Conservation (phyloP, 1,139 yeast genomes). For the Candida neerlandica region DNA sequence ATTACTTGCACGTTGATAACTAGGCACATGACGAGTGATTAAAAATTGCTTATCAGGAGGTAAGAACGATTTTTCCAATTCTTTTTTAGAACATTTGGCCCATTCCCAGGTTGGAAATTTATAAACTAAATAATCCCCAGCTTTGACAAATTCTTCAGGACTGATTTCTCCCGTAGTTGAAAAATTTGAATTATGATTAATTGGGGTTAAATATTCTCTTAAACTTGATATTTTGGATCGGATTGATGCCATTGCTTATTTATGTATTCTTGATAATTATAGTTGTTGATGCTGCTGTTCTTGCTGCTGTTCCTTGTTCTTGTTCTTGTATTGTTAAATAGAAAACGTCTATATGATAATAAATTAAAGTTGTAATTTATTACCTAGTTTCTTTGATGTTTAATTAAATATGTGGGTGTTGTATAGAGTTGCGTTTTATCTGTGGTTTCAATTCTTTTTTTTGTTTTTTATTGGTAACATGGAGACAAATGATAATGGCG, state of each 20-base stretch:
- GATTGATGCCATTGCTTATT: conserved; percentile 25
- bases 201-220: conserved; percentile 92
- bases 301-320: no score
- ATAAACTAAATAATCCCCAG: conserved; percentile 89
- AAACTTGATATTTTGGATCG: conserved; percentile 83
- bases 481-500: background rate
- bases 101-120: conserved; percentile 98
- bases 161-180: conserved; percentile 85
- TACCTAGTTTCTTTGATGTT: background rate
- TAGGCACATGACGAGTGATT: conserved; percentile 88
- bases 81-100: conserved; percentile 65
- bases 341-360: background rate
- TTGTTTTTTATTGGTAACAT: background rate
- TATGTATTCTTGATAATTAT: no score
- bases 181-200: conserved; percentile 80
- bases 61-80: conserved; percentile 65
- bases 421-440: background rate
- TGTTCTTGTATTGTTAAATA: background rate
- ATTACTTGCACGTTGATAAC: conserved; percentile 70
- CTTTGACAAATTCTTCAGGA: conserved; percentile 88
- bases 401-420: background rate
- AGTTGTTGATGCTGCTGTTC: no score
- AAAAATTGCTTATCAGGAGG: conserved; percentile 86
- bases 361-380: background rate
- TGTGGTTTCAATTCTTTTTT: background rate